Base-by-base conservation (phyloP, 805 yeast species). In the Candida easanensis region DNA sequence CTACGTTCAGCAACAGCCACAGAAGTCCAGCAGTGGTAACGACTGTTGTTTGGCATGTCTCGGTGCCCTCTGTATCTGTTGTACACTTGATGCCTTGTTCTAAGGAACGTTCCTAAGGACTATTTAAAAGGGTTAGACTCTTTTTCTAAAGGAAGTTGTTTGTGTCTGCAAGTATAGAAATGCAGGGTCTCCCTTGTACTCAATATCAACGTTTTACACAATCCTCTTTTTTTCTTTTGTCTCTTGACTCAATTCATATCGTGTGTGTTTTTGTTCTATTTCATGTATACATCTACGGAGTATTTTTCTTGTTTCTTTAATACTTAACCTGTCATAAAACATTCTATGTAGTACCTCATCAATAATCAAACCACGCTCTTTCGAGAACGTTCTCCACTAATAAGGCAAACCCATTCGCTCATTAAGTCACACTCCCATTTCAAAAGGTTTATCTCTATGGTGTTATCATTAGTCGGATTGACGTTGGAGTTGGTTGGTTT, bases 11-110 rank as follows among this genome's bases (percentile, higher is more conserved):
- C 80, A 76, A 50, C 80, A 73, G 51, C 73, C 70, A 7, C 69
- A 61, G 26, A 51, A 52, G 25, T 55, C 56, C 18, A 66, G n/a
- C n/a, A n/a, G 65, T 37, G 65, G 65, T 41, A 60, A 64, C 15
- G 74, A 64, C 46, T 77, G 81, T 61, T 62, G 74, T 52, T 62
- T 73, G 53, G 81, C 74, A 11, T 76, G 81, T 64, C 56, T 77
- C 35, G 80, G 76, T 18, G 79, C 76, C 19, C 43, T 76, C 58
- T 77, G 82, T 70, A 49, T 76, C 46, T 77, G 82, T 56, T 76
- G 78, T 57, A 71, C 81, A 20, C 52, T 77, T 45, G 80, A 76
- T 53, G 71, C 77, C 42, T 40, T 77, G 15, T 71, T 76, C 50
- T 76, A 62, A 57, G 21, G 11, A 19, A 19, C 5, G 7, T 19